Evolutionary conservation across 2,329 filamentous ascomycete genomes (phyloP), one percentile per base, ranked within the genome.

Genomic region (Alternaria sp.): DNA sequence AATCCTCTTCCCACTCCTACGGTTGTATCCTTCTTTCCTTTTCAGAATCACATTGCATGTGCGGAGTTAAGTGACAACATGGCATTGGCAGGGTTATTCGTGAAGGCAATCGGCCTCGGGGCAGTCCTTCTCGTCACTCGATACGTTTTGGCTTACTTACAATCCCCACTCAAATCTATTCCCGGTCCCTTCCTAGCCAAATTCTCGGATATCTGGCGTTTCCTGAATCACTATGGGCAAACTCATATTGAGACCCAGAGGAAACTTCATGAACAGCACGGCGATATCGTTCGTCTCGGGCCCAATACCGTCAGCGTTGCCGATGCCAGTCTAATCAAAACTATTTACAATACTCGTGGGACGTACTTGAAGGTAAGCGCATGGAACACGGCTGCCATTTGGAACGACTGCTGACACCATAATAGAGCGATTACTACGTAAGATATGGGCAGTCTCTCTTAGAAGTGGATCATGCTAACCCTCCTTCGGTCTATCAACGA

Each of bases 181-280:
- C 77, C 77, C 6, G 77, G 78, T 5, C 78, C 78, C 1, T 71
- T 75, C 54, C 37, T 76, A 10, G 76, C 77, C 43, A 75, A 74
- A 46, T 78, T 79, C 62, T 73, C 75, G 4, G 63, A 79, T 59
- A 51, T 74, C 28, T 79, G 75, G 76, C 71, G 76, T 18, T 65
- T 78, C 43, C 58, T 66, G 12, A 72, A 72, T 37, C 72, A 75
- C n/a, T 77, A 74, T 44, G 30, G 66, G 11, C 70, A 72, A 60
- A 71, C 66, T n/a, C 70, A 75, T 45, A 76, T 75, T 49, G 72
- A 76, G 57, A 76, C 74, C 5, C 73, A 76, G 62, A 67, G 64
- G 49, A 65, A 63, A 18, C 67, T 78, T n/a, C 76, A 78, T 47
- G 64, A 70, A 30, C 69, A 73, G 51, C 71, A 77, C 45, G 75